A percentile compares a stretch with the other conserved stretches of the same genome.
These are phyloP conservation scores for Penicillium ucsense DNA, from an alignment of 495 filamentous ascomycete genomes.

Conservation along the genomic window DNA sequence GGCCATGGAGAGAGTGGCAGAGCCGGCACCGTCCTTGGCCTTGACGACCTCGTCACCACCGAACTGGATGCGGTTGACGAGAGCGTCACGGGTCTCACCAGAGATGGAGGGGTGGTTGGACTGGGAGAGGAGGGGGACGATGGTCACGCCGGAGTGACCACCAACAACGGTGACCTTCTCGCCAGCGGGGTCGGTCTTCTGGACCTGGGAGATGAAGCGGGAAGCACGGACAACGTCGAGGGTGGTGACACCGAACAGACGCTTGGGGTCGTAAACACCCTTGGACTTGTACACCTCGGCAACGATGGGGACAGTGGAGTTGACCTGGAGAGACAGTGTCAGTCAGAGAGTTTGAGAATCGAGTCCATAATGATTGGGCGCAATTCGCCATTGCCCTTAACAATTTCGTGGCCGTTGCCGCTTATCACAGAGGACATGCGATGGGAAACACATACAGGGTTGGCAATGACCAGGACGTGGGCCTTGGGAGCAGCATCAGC, in stretches of 20 bases:
- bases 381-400: no score
- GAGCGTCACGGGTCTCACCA: constrained; percentile 60
- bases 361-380: no score
- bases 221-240: constrained; percentile 96
- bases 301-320: constrained; percentile 96
- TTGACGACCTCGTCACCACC: constrained; percentile 99
- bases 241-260: constrained; percentile 98
- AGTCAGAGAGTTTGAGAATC: no score
- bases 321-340: constrained; percentile 43
- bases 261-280: constrained; percentile 96
- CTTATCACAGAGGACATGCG: background rate
- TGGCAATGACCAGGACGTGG: constrained; percentile 94
- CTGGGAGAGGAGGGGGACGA: constrained; percentile 94
- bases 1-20: constrained; percentile 97
- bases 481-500: constrained; percentile 84
- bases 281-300: constrained; percentile 91
- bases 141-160: constrained; percentile 96
- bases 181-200: constrained; percentile 76
- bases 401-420: no score
- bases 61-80: constrained; percentile 95
- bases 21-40: constrained; percentile 97
- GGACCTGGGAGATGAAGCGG: constrained; percentile 91
- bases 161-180: constrained; percentile 94
- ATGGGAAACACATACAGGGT: constrained; percentile 53
- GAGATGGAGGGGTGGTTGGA: constrained; percentile 75